A percentile compares a stretch with the other conserved stretches of the same genome.
Conservation (phyloP, 2,329 filamentous ascomycete species). For the Aspergillus novoparasiticus region DNA sequence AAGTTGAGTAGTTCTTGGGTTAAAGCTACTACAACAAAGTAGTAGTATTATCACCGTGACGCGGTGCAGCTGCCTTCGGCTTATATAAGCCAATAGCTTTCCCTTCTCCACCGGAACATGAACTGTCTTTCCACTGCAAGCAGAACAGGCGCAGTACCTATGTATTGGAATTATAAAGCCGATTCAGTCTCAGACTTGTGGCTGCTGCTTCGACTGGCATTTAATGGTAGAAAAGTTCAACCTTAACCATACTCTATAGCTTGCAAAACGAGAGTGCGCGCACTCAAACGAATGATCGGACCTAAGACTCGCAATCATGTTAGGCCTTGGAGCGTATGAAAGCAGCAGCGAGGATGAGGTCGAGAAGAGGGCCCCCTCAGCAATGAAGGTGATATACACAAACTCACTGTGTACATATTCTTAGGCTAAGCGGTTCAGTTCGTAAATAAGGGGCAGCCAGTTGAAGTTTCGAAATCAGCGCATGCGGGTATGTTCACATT, state of each 20-base stretch:
- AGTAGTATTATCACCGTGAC: conserved; percentile 31
- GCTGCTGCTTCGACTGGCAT: background rate
- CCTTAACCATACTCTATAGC: conserved; percentile 6
- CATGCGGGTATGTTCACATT: conserved; percentile 12
- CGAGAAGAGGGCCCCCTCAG: conserved; percentile 18
- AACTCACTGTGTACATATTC: background rate
- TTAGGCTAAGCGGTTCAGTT: conserved; percentile 17
- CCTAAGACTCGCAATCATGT: conserved; percentile 31
- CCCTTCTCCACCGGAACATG: no score
- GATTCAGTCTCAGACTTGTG: background rate
- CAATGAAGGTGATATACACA: conserved; percentile 25
- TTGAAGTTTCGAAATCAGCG: conserved; percentile 3
- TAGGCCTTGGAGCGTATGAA: conserved; percentile 46
- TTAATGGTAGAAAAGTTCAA: background rate
- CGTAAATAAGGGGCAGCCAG: conserved; percentile 7
- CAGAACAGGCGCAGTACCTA: background rate
- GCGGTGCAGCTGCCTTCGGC: conserved; percentile 41
- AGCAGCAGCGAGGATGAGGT: conserved; percentile 51
- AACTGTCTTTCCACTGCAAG: background rate
- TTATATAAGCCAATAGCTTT: conserved; percentile 34
- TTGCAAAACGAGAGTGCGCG: background rate
- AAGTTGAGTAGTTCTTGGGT: background rate
- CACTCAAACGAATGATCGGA: background rate
- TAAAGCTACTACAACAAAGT: conserved; percentile 10
- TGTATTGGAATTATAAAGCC: background rate